Evolutionary conservation across 179 eudicot genomes (phyloP), one percentile per base, ranked within the genome.

Genomic region (Silene coronaria): DNA sequence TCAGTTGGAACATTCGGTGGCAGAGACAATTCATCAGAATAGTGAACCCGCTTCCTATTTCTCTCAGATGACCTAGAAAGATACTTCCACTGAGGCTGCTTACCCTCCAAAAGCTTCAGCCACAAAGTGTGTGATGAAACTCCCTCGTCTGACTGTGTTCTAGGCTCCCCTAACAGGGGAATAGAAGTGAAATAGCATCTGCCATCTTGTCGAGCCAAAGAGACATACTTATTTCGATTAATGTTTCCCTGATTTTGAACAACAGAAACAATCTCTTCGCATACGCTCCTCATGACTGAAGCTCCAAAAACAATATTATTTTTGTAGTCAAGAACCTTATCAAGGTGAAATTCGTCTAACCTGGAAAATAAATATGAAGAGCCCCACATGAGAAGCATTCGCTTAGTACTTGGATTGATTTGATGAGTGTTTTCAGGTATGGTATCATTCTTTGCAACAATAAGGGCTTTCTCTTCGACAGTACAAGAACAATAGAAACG

Each of bases 341-440:
- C 75, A 73, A 70, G 79, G 82, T 88, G 97, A 80, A 87, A 88
- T 72, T 86, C 86, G 42, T 93, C 93, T 80, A 96, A 77, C 80
- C 84, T 88, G 2, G 82, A 76, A 76, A 96, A 91, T 34, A 93
- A 81, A 85, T 85, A 74, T 23, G 90, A 82, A 42, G 90, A 92
- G 75, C 97, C 97, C 97, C 97, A 93, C 89, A 84, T 87, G 19
- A 95, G 92, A 81, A 95, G 82, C 82, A 55, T 75, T 76, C 87
- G 89, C 76, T 84, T 85, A 67, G 85, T 82, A 75, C 84, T 82
- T 26, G 84, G 82, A 75, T 77, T 83, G 53, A 86, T 72, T 58
- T 84, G 88, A 45, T 89, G 72, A 65, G 78, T 83, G 85, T 78
- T 82, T 60, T 88, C 95, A 59, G 89, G 81, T 48, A 81, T 73